Base-by-base conservation (phyloP, 345 rosid species). In the Aegle marmelos region DNA sequence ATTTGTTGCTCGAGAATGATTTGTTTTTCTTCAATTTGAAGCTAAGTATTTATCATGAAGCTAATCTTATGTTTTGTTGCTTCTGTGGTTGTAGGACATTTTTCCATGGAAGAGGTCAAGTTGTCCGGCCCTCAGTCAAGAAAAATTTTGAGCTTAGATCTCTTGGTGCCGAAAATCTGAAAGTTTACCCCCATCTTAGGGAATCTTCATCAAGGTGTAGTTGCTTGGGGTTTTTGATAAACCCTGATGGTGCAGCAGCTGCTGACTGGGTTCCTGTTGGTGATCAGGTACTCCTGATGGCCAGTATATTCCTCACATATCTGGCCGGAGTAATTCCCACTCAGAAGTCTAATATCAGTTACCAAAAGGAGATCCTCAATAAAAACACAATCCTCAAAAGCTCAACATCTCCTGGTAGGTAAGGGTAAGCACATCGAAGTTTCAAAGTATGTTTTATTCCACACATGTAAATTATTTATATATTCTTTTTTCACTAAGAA, bases 331-430 rank as follows among this genome's bases (percentile, higher is more conserved):
- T 92, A 69, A 80, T 93, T 81, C 94, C 98, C 65, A 25, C 81
- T 77, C 82, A 74, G 79, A 87, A 81, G 67, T 78, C 90, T 27
- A 69, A 59, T 77, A 82, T 74, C 73, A 74, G 83, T 70, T 66
- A 85, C 27, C 79, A 37, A 79, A 84, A 83, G 61, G 82, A 73
- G 33, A 76, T 76, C 10, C 60, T 79, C 24, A 78, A 74, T 53
- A 85, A 85, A 22, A 79, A 69, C 62, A 76, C 76, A 45, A 79
- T 75, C 67, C 72, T 73, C 78, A 85, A 81, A 69, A 81, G 83
- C 82, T 68, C 90, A 74, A 78, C 83, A 80, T 80, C 91, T 81
- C 83, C 94, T 92, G 97, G 98, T 92, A 90, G 96, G 97, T 93
- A 95, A 91, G 97, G 92, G 89, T 91, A 88, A 86, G 88, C 84